A percentile compares a stretch with the other conserved stretches of the same genome.
Evolutionary conservation across 352 stramenopile genomes (phyloP).

Genomic region (Globisporangium yorkense): DNA sequence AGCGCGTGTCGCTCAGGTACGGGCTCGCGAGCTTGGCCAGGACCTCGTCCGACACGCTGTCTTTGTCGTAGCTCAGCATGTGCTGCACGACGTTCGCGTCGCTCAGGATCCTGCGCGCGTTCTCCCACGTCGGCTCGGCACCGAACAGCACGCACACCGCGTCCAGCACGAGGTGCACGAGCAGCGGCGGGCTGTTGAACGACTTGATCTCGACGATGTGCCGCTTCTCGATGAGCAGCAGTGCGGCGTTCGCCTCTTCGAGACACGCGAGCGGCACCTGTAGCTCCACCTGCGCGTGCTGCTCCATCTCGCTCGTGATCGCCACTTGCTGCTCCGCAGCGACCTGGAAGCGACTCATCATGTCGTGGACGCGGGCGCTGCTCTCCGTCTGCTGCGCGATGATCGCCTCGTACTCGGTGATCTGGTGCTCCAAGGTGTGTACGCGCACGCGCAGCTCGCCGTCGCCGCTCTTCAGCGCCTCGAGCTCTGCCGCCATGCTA

Average conservation of each 20-base stretch:
- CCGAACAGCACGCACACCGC: slow-evolving; percentile 68
- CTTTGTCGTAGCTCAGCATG: slow-evolving; percentile 70
- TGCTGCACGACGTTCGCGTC: slow-evolving; percentile 68
- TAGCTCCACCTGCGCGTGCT: slow-evolving; percentile 45
- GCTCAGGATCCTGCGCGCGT: slow-evolving; percentile 48
- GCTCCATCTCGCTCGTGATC: slow-evolving; percentile 61
- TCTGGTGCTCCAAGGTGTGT: slow-evolving; percentile 19
- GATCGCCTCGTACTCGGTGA: slow-evolving; percentile 18
- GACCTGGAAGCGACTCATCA: slow-evolving; percentile 54
- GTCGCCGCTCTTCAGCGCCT: slow-evolving; percentile 28
- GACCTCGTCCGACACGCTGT: slow-evolving; percentile 37
- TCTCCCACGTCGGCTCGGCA: slow-evolving; percentile 71
- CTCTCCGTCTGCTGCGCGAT: slow-evolving; percentile 37
- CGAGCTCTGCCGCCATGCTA: slow-evolving; percentile 32
- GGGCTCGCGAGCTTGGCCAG: slow-evolving; percentile 34
- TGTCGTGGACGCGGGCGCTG: slow-evolving; percentile 35
- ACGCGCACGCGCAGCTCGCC: slow-evolving; percentile 14
- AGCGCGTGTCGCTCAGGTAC: slow-evolving; percentile 49
- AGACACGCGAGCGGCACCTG: slow-evolving; percentile 52
- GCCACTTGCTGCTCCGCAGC: slow-evolving; percentile 57
- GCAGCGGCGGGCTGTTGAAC: slow-evolving; percentile 59
- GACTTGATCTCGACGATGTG: slow-evolving; percentile 85
- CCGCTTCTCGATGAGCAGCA: slow-evolving; percentile 60
- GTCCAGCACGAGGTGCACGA: slow-evolving; percentile 68
- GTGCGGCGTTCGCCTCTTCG: slow-evolving; percentile 56